phyloP scores from a whole-genome alignment of 495 filamentous ascomycete species.

The Lophiostoma macrostomum region DNA sequence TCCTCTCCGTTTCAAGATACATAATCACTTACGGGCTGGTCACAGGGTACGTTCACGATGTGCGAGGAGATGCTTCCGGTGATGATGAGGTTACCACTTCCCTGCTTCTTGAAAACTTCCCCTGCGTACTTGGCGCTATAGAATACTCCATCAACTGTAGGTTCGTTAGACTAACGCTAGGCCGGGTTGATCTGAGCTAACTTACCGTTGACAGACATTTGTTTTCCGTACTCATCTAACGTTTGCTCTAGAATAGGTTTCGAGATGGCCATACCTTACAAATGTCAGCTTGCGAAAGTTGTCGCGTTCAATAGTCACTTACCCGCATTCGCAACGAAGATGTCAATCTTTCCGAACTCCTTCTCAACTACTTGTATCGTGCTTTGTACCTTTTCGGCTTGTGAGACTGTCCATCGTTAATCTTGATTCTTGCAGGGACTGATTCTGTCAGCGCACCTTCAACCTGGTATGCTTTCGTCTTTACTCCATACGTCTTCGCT shows the following conservation, averaged over 20 bases:
- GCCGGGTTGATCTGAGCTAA: too few relatives aligned
- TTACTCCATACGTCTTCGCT: constrained; percentile 39
- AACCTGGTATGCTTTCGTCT: constrained; percentile 44
- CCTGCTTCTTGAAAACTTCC: constrained; percentile 37
- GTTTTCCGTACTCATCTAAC: constrained; percentile 48
- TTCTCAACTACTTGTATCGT: constrained; percentile 41
- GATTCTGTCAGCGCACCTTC: constrained; percentile 31
- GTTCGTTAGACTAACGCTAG: too few relatives aligned
- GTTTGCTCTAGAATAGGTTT: constrained; percentile 50
- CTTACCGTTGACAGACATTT: constrained; percentile 34
- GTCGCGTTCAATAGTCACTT: background rate
- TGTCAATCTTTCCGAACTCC: constrained; percentile 50
- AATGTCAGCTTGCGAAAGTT: background rate
- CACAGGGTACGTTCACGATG: constrained; percentile 39
- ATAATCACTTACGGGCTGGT: constrained; percentile 37
- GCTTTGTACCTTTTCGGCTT: constrained; percentile 36
- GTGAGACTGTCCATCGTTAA: constrained; percentile 37
- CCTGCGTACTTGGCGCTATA: constrained; percentile 42
- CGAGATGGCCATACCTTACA: constrained; percentile 47
- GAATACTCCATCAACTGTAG: constrained; percentile 37
- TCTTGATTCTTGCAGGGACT: constrained; percentile 19
- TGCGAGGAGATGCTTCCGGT: constrained; percentile 39
- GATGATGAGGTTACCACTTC: constrained; percentile 40
- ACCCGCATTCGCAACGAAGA: constrained; percentile 52
- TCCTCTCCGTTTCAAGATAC: too few relatives aligned